Evolutionary conservation across 257 asterid species (phyloP).

Genomic region (Fraxinus cuspidata): DNA sequence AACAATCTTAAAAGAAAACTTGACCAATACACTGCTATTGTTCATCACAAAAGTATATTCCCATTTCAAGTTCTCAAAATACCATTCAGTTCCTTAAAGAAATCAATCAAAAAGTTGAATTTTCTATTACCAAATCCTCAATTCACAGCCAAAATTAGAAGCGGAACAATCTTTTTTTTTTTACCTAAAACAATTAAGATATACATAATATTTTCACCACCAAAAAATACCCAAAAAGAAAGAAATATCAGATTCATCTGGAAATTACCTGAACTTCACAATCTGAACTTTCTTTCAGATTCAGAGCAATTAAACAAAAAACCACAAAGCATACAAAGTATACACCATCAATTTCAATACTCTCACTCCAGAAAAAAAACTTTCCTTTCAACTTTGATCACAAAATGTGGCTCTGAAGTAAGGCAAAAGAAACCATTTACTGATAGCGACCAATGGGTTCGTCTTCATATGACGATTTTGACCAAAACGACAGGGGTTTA

Average conservation of each 20-base stretch:
- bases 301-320: slow-evolving; percentile 30
- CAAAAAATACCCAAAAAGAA: background rate
- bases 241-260: slow-evolving; percentile 20
- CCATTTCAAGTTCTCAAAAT: slow-evolving; percentile 23
- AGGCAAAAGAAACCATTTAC: slow-evolving; percentile 16
- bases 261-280: slow-evolving; percentile 30
- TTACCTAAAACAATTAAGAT: slow-evolving; percentile 9
- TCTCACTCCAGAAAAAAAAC: slow-evolving; percentile 31
- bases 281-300: background rate
- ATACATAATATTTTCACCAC: background rate
- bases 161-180: no score
- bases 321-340: slow-evolving; percentile 22
- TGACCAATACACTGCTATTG: slow-evolving; percentile 37
- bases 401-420: slow-evolving; percentile 23
- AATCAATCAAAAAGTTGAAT: slow-evolving; percentile 26
- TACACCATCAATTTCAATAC: background rate
- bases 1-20: slow-evolving; percentile 44
- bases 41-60: slow-evolving; percentile 24
- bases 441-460: slow-evolving; percentile 10
- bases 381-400: slow-evolving; percentile 41
- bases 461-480: slow-evolving; percentile 20
- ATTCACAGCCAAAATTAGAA: slow-evolving; percentile 1
- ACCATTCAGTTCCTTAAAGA: slow-evolving; percentile 29
- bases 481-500: slow-evolving; percentile 28
- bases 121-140: background rate